A percentile compares a stretch with the other conserved stretches of the same genome.
Conservation (phyloP, 768 basidiomycete genomes). For the Mrakia hoshinonis region DNA sequence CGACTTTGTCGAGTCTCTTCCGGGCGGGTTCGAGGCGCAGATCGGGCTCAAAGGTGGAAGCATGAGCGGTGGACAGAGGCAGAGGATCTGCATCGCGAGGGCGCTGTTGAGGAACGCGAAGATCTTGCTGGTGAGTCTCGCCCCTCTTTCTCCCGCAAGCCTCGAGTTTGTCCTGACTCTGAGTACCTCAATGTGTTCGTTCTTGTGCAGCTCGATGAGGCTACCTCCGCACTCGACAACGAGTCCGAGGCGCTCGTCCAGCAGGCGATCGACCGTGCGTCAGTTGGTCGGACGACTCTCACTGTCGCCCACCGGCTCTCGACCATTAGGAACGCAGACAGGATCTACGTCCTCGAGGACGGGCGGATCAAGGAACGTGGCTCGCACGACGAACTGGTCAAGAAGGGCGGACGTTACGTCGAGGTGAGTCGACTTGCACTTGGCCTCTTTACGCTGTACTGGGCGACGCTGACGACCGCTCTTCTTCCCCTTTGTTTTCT, state of each 20-base stretch:
- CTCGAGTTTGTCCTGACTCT: neutral
- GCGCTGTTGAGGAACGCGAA: slow-evolving; percentile 37
- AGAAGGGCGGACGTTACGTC: slow-evolving; percentile 34
- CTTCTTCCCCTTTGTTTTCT: too few species aligned
- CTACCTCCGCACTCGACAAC: slow-evolving; percentile 38
- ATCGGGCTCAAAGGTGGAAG: slow-evolving; percentile 38
- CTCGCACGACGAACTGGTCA: slow-evolving; percentile 36
- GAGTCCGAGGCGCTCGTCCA: slow-evolving; percentile 36
- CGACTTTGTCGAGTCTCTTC: slow-evolving; percentile 29
- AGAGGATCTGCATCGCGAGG: slow-evolving; percentile 38
- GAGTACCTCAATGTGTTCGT: neutral
- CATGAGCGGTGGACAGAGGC: slow-evolving; percentile 38
- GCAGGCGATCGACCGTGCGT: slow-evolving; percentile 37
- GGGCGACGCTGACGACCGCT: too few species aligned
- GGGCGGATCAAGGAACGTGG: slow-evolving; percentile 37
- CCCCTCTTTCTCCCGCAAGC: too few species aligned
- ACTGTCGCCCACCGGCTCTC: slow-evolving; percentile 38
- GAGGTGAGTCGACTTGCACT: slow-evolving; percentile 20
- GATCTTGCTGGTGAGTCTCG: slow-evolving; percentile 36
- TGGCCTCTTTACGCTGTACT: too few species aligned
- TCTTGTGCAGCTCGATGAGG: slow-evolving; percentile 28
- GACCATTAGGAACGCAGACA: slow-evolving; percentile 29
- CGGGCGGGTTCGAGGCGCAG: slow-evolving; percentile 36
- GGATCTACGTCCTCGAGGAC: slow-evolving; percentile 39
- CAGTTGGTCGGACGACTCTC: slow-evolving; percentile 36